Percentiles rank a stretch among this genome's conserved stretches.
These are phyloP conservation scores for Epichloe sylvatica DNA, from an alignment of 2,329 filamentous ascomycete genomes.

Conservation along the genomic window DNA sequence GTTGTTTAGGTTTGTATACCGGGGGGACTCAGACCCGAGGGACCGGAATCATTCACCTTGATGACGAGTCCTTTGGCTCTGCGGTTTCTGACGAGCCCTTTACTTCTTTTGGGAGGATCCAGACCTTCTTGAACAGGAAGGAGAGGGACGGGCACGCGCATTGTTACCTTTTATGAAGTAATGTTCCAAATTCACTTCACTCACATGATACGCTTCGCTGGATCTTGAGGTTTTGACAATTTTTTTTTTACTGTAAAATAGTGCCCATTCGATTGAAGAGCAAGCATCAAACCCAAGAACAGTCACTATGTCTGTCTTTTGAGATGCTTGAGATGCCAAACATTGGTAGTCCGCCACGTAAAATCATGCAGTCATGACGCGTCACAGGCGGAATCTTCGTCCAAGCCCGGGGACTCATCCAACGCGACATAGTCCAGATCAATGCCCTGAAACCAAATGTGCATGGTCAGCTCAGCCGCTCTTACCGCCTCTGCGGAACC, in stretches of 20 bases:
- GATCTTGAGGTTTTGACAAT: too few species aligned
- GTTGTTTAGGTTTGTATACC: not conserved
- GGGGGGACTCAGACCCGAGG: not conserved
- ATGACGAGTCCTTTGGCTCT: not conserved
- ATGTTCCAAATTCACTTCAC: too few species aligned
- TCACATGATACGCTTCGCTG: too few species aligned
- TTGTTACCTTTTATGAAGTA: not conserved
- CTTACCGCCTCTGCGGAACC: not conserved
- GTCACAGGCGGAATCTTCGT: not conserved
- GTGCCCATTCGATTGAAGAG: too few species aligned
- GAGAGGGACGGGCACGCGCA: not conserved
- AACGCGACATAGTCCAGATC: conserved; percentile 4
- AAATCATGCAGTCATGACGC: not conserved
- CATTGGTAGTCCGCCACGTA: not conserved
- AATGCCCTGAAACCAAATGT: conserved; percentile 5
- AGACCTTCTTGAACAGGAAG: not conserved
- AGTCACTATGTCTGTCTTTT: too few species aligned
- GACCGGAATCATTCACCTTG: not conserved
- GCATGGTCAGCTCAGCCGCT: conserved; percentile 5
- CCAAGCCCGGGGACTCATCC: not conserved
- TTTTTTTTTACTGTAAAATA: too few species aligned
- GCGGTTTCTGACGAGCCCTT: not conserved
- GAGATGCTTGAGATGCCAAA: not conserved
- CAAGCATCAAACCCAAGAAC: too few species aligned
- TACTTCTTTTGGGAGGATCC: not conserved